Conservation (phyloP, 1,284 basidiomycete genomes). For the Prillingera fragicola region DNA sequence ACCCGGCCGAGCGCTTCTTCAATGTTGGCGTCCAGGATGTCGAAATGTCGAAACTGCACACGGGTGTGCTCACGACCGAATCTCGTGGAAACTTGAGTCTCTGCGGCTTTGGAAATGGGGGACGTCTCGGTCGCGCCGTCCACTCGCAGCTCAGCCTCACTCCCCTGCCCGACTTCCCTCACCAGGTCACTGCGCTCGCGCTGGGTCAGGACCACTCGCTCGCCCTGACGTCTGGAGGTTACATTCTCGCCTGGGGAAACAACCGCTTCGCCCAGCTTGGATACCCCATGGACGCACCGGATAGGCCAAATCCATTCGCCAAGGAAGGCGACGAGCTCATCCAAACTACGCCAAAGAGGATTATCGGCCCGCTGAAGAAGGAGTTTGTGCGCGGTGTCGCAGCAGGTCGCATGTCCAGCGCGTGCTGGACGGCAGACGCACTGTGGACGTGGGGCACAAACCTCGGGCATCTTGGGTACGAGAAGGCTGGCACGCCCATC, state of each 20-base stretch:
- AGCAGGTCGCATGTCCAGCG: slow-evolving; percentile 80
- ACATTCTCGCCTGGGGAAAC: slow-evolving; percentile 84
- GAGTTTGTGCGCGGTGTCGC: slow-evolving; percentile 76
- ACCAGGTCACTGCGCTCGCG: slow-evolving; percentile 61
- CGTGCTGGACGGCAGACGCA: slow-evolving; percentile 77
- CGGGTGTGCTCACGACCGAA: slow-evolving; percentile 71
- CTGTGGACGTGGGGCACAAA: slow-evolving; percentile 97
- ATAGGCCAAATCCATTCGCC: slow-evolving; percentile 29
- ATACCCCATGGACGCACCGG: slow-evolving; percentile 65
- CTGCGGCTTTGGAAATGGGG: slow-evolving; percentile 81
- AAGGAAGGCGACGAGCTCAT: slow-evolving; percentile 54
- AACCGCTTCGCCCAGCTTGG: slow-evolving; percentile 85
- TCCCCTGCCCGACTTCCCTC: slow-evolving; percentile 58
- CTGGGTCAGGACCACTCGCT: slow-evolving; percentile 93
- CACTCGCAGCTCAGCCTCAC: slow-evolving; percentile 72
- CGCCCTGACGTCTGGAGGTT: slow-evolving; percentile 70
- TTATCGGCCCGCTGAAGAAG: slow-evolving; percentile 72
- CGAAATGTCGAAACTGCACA: slow-evolving; percentile 78
- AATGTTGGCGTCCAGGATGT: slow-evolving; percentile 62
- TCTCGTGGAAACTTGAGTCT: slow-evolving; percentile 65
- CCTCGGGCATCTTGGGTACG: slow-evolving; percentile 84
- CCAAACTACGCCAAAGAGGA: slow-evolving; percentile 69
- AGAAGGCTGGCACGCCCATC: slow-evolving; percentile 65
- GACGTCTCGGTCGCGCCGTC: slow-evolving; percentile 70
- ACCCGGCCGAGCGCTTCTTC: slow-evolving; percentile 39